Percentiles rank a stretch among this genome's conserved stretches.
Evolutionary conservation across 2,329 filamentous ascomycete genomes (phyloP).

Genomic region (Venturia asperata): DNA sequence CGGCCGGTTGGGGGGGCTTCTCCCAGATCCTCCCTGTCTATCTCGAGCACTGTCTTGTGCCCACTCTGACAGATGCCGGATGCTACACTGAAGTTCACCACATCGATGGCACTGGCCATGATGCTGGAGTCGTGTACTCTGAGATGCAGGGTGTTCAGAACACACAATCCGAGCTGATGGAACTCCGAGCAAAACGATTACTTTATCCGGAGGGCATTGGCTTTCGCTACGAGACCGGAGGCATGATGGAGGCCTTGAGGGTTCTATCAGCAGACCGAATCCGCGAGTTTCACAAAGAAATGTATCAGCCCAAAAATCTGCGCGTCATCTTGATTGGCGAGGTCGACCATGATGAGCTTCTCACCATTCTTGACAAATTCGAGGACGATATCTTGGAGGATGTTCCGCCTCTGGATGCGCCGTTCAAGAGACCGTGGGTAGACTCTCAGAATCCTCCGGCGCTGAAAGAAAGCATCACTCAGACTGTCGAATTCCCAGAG

Average conservation of each 20-base stretch:
- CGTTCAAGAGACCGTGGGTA: slow-evolving; percentile 84
- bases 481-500: slow-evolving; percentile 86
- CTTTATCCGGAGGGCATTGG: slow-evolving; percentile 85
- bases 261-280: slow-evolving; percentile 83
- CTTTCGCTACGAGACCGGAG: slow-evolving; percentile 96
- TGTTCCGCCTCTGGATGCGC: slow-evolving; percentile 65
- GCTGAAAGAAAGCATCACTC: slow-evolving; percentile 63
- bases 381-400: slow-evolving; percentile 78
- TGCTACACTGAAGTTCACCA: slow-evolving; percentile 97
- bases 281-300: slow-evolving; percentile 85
- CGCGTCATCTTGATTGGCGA: slow-evolving; percentile 90
- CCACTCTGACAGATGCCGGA: slow-evolving; percentile 83
- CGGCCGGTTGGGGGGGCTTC: slow-evolving; percentile 95
- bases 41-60: slow-evolving; percentile 85
- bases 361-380: slow-evolving; percentile 77
- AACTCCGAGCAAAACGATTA: slow-evolving; percentile 68
- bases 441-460: slow-evolving; percentile 73
- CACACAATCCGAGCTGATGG: slow-evolving; percentile 76
- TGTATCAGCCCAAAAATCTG: slow-evolving; percentile 97
- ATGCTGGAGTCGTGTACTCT: slow-evolving; percentile 93
- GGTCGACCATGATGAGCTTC: slow-evolving; percentile 71
- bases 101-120: slow-evolving; percentile 84
- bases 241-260: slow-evolving; percentile 86
- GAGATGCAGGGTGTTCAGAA: slow-evolving; percentile 98
- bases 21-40: slow-evolving; percentile 91